Evolutionary conservation across 306 rosid species (phyloP).

Genomic region (Malus domestica): DNA sequence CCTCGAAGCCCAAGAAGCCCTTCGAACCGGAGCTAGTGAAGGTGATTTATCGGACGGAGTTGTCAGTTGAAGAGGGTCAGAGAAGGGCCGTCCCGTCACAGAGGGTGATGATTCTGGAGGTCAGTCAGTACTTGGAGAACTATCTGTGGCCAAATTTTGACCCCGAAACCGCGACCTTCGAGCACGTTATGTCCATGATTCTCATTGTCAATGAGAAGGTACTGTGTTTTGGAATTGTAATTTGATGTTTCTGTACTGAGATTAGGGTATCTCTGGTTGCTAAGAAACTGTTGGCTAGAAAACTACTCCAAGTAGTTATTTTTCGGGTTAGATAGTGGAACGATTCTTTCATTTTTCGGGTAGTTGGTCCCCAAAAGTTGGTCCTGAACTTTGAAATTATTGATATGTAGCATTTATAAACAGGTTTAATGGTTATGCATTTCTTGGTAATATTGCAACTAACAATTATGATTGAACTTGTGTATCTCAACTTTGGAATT

Average conservation of each 20-base stretch:
- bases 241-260: not conserved
- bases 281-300: not conserved
- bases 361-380: not conserved
- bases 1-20: conserved; percentile 25
- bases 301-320: not conserved
- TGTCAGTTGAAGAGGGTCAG: conserved; percentile 54
- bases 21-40: conserved; percentile 62
- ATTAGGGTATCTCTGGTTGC: not conserved
- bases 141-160: conserved; percentile 81
- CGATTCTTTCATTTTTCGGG: not conserved
- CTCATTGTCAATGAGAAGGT: conserved; percentile 95
- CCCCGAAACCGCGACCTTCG: conserved; percentile 55
- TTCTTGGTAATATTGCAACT: not conserved
- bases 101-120: conserved; percentile 93
- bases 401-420: not conserved
- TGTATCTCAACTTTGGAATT: conserved; percentile 1
- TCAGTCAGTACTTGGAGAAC: conserved; percentile 90
- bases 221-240: not conserved
- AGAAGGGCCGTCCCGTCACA: conserved; percentile 76
- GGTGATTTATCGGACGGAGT: conserved; percentile 69
- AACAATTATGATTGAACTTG: conserved; percentile 9
- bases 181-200: conserved; percentile 92
- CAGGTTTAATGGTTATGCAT: not conserved
- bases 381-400: not conserved
- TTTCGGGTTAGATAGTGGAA: not conserved